Evolutionary conservation across 2,329 filamentous ascomycete species (phyloP).

Genomic region (Verticillium isaacii): DNA sequence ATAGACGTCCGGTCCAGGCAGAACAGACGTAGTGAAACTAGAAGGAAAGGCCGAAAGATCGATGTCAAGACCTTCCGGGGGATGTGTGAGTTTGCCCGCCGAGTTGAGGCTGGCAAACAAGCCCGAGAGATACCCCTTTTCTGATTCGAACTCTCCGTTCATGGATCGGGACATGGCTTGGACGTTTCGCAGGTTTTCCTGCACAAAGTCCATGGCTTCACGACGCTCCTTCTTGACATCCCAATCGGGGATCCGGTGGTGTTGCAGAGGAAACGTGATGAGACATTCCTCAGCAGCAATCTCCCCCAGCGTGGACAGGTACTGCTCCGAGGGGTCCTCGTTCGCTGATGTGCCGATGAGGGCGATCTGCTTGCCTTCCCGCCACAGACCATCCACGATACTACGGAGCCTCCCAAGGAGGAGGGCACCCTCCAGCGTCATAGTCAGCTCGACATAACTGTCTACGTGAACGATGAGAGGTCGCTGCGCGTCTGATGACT

Average conservation of each 20-base stretch:
- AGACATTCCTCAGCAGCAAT: slow-evolving; percentile 36
- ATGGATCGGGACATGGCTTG: slow-evolving; percentile 39
- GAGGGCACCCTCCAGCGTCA: slow-evolving; percentile 61
- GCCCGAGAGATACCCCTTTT: not conserved
- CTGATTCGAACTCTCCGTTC: slow-evolving; percentile 8
- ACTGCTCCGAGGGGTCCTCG: slow-evolving; percentile 40
- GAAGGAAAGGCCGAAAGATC: slow-evolving; percentile 3
- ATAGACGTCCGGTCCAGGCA: slow-evolving; percentile 33
- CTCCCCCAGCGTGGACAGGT: slow-evolving; percentile 31
- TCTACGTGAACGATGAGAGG: slow-evolving; percentile 71
- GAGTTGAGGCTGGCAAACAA: not conserved
- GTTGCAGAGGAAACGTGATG: slow-evolving; percentile 21
- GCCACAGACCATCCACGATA: slow-evolving; percentile 67
- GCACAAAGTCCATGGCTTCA: slow-evolving; percentile 29
- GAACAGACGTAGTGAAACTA: slow-evolving; percentile 19
- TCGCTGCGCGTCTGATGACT: slow-evolving; percentile 24
- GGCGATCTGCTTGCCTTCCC: slow-evolving; percentile 65
- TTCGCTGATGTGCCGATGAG: slow-evolving; percentile 73
- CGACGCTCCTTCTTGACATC: slow-evolving; percentile 11
- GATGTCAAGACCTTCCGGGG: not conserved
- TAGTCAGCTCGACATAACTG: slow-evolving; percentile 74
- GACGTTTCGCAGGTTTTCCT: slow-evolving; percentile 43
- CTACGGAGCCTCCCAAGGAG: slow-evolving; percentile 68
- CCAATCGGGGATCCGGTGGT: slow-evolving; percentile 3
- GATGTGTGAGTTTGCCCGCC: not conserved